Base-by-base conservation (phyloP, 371 early-diverging fungal species). In the Vairimorpha apis region DNA sequence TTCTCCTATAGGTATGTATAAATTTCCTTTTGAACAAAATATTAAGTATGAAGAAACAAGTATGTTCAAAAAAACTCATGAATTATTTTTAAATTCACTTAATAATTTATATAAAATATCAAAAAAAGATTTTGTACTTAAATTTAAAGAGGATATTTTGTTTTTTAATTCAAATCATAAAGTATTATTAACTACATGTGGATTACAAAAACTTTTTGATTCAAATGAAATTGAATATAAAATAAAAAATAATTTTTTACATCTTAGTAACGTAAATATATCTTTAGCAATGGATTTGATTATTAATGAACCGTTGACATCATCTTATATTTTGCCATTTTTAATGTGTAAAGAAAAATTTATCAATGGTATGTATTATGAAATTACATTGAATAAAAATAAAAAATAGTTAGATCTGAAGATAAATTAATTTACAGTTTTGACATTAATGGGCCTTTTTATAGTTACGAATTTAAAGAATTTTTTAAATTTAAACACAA, bases 281-380 rank as follows among this genome's bases (percentile, higher is more conserved):
- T 32, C 25, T 18, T 33, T 72, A 25, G 47, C 55, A 1, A 49
- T 66, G 41, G 73, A 72, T 18, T 65, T 25, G 4, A 41, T 72
- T 35, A 10, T 72, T 37, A 72, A 72, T 65, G 25, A 29, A 13
- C 45, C 56, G 0, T n/a, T 72, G 1, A 53, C 56, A 27, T 25
- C 56, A 43, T 58, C 65, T 7, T 65, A 37, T 47, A 45, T 18
- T 10, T 55, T 72, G 2, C 73, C 73, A 14, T 72, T 72, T 45
- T 51, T 72, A 55, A 45, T 72, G 2, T 51, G 41, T 5, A 56
- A 41, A 45, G 10, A 3, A 7, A 32, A 8, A 23, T 72, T 72
- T 64, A 58, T 49, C 18, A 72, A 72, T 55, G 73, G 59, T 23
- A 72, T 72, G 3, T 37, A 37, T 32, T 70, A 60, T 62, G 47